These are phyloP conservation scores for Aspergillus sp. DNA, from an alignment of 2,329 filamentous ascomycete species.

Conservation along the genomic window DNA sequence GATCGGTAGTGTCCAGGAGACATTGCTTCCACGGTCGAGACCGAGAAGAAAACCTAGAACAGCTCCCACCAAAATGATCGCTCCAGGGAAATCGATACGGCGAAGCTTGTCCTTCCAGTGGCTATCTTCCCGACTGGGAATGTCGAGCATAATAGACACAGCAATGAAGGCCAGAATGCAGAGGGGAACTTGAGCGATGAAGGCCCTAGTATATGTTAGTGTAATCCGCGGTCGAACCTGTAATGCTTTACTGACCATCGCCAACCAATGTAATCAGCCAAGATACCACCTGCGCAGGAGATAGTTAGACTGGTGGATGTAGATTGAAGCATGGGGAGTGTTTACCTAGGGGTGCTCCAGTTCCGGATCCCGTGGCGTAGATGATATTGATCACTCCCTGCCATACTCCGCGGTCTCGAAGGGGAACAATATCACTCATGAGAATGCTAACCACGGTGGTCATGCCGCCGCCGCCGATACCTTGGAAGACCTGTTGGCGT, in stretches of 20 bases:
- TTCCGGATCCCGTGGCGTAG: conserved; percentile 64
- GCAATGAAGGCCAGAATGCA: conserved; percentile 63
- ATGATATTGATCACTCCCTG: conserved; percentile 73
- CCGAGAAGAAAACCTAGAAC: conserved; percentile 66
- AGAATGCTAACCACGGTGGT: conserved; percentile 67
- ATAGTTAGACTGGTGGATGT: background rate
- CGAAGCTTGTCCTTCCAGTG: conserved; percentile 65
- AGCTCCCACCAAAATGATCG: conserved; percentile 62
- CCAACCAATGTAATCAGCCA: conserved; percentile 74
- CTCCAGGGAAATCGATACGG: conserved; percentile 72
- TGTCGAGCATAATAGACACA: conserved; percentile 61
- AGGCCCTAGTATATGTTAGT: conserved; percentile 53
- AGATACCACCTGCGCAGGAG: conserved; percentile 50
- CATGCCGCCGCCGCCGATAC: conserved; percentile 70
- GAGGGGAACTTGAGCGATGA: conserved; percentile 67
- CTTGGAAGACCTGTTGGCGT: conserved; percentile 49
- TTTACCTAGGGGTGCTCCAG: conserved; percentile 64
- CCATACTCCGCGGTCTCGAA: conserved; percentile 69
- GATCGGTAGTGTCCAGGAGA: conserved; percentile 60
- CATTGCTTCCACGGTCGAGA: conserved; percentile 70
- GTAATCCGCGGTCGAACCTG: background rate
- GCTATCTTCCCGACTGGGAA: conserved; percentile 57
- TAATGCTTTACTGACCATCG: conserved; percentile 54
- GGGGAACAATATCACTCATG: conserved; percentile 66
- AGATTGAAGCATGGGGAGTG: background rate